Evolutionary conservation across 257 asterid genomes (phyloP).

Genomic region (Nyctanthes arbortristis): DNA sequence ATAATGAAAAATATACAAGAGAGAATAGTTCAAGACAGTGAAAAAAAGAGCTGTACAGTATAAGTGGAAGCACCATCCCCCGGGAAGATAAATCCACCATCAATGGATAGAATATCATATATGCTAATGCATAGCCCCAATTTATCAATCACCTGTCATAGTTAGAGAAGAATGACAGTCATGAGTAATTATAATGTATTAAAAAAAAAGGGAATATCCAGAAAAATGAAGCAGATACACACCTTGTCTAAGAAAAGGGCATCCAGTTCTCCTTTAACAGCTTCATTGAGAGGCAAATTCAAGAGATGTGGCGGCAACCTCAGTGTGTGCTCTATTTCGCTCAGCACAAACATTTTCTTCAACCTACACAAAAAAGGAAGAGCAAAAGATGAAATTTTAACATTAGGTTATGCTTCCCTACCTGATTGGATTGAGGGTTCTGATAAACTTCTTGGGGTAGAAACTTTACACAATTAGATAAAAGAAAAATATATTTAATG

Average conservation of each 20-base stretch:
- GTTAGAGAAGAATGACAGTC: conserved; percentile 7
- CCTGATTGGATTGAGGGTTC: too few relatives aligned
- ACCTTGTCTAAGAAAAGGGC: conserved; percentile 81
- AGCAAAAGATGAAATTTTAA: not conserved
- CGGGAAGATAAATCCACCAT: conserved; percentile 76
- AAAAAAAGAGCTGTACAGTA: conserved; percentile 47
- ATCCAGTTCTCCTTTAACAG: conserved; percentile 79
- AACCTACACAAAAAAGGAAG: conserved; percentile 13
- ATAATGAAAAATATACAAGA: not conserved
- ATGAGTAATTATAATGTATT: too few relatives aligned
- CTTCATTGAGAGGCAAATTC: conserved; percentile 55
- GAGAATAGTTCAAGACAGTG: not conserved
- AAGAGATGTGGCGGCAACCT: conserved; percentile 55
- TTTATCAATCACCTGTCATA: conserved; percentile 40
- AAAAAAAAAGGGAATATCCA: not conserved
- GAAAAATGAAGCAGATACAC: not conserved
- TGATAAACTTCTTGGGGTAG: too few relatives aligned
- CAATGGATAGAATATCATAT: conserved; percentile 66
- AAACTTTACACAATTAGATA: too few relatives aligned
- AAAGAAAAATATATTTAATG: too few relatives aligned
- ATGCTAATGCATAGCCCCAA: conserved; percentile 35
- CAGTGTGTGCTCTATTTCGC: conserved; percentile 71
- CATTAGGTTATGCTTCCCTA: too few relatives aligned
- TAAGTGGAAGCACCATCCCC: conserved; percentile 87
- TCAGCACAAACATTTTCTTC: conserved; percentile 65